A percentile compares a stretch with the other conserved stretches of the same genome.
Evolutionary conservation across 495 filamentous ascomycete genomes (phyloP).

Genomic region (Hyaloscypha variabilis): DNA sequence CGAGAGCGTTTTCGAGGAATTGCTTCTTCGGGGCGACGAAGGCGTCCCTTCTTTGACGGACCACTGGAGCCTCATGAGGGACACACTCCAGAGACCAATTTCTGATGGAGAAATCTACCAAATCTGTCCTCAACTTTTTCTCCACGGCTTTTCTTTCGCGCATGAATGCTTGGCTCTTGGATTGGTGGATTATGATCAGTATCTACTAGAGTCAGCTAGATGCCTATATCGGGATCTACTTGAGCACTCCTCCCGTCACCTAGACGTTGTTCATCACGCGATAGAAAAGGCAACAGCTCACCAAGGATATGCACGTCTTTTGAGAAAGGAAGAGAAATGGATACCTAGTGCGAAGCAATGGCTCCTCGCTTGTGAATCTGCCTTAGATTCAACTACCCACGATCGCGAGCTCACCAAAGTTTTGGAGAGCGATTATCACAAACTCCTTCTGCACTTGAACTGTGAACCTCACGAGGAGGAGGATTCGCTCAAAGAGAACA

Average conservation of each 20-base stretch:
- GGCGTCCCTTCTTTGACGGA: not conserved
- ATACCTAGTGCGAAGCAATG: not conserved
- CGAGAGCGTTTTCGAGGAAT: not conserved
- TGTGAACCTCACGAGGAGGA: not conserved
- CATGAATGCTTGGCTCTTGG: not conserved
- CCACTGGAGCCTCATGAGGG: not conserved
- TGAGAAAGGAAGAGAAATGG: constrained; percentile 1
- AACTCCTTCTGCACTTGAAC: not conserved
- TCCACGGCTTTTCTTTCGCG: constrained; percentile 7
- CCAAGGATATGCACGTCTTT: not conserved
- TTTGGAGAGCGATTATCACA: not conserved
- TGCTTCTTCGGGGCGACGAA: not conserved
- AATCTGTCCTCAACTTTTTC: constrained; percentile 5
- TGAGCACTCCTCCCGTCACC: not conserved
- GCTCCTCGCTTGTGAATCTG: not conserved
- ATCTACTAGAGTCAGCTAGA: not conserved
- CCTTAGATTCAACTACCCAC: not conserved
- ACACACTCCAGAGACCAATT: not conserved
- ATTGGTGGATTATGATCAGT: not conserved
- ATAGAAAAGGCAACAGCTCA: constrained; percentile 1
- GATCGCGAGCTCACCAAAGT: not conserved
- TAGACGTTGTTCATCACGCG: not conserved
- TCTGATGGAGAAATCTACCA: not conserved
- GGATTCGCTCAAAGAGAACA: not conserved
- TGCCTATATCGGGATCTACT: not conserved